Evolutionary conservation across 306 rosid species (phyloP), one percentile per base, ranked within the genome.

Genomic region (Carpinus fangiana): DNA sequence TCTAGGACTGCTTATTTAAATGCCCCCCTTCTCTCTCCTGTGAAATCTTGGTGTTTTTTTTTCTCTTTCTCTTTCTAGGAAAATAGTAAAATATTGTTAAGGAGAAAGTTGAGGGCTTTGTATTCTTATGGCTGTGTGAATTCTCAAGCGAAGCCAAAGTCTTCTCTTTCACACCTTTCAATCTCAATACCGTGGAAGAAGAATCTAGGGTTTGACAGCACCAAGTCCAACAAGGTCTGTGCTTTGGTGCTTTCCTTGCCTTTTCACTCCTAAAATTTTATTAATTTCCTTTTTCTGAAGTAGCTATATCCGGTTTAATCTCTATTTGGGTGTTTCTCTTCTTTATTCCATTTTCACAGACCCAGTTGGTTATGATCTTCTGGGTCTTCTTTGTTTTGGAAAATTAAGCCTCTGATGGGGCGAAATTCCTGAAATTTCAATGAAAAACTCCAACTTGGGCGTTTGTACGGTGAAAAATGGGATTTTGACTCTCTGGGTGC

Each of bases 171-270:
- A 82, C 96, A 88, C 93, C 91, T 84, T 80, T 75, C 93, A 84
- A 83, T 87, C 86, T 87, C 90, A 73, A 79, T 88, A 70, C 75
- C 80, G 83, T 85, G 89, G 90, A 82, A 84, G 79, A 80, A 85
- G 89, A 96, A 90, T 91, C 94, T 96, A 93, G 98, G 97, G 96
- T 87, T 90, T 94, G 83, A 73, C 87, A 78, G 83, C 86, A 81
- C 78, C 85, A 80, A 82, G 67, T 83, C 86, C 88, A 87, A 88
- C 90, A 74, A 90, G 93, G 93, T 89, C 83, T 74, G 83, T 82
- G 72, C 82, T 81, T 87, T 85, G 89, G 85, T 85, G 86, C 75
- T 84, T 80, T 75, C 66, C 73, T 38, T 41, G 68, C 43, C 31
- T 18, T 28, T 5, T 76, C 59, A 26, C 82, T 75, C 76, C 76